Evolutionary conservation across 2,329 filamentous ascomycete species (phyloP).

Genomic region (Raffaelea albimanens): DNA sequence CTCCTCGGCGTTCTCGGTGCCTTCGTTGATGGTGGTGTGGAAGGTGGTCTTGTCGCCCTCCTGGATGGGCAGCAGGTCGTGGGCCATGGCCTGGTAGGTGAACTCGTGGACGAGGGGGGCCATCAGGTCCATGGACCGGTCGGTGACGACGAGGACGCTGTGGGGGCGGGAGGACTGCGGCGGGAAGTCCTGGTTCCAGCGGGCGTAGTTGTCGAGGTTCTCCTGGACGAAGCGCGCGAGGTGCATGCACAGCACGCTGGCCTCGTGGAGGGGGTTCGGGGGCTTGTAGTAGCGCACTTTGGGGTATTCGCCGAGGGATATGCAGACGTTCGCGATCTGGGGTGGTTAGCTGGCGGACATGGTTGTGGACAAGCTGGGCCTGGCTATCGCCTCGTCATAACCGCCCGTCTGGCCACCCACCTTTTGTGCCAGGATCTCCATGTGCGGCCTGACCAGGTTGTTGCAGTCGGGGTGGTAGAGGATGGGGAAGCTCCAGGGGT

Average conservation of each 20-base stretch:
- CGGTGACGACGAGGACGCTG: constrained; percentile 76
- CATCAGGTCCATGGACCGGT: constrained; percentile 85
- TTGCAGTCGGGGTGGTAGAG: constrained; percentile 90
- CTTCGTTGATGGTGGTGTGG: constrained; percentile 69
- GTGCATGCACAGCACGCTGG: constrained; percentile 76
- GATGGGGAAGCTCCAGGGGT: constrained; percentile 91
- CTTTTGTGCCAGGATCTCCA: constrained; percentile 82
- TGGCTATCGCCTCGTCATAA: neutral
- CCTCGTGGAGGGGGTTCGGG: constrained; percentile 67
- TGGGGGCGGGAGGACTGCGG: constrained; percentile 69
- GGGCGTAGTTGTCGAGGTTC: constrained; percentile 80
- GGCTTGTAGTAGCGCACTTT: constrained; percentile 87
- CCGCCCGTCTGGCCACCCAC: constrained; percentile 34
- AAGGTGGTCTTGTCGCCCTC: constrained; percentile 86
- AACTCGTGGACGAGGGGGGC: constrained; percentile 90
- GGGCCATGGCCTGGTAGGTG: constrained; percentile 97
- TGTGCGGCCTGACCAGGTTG: constrained; percentile 68
- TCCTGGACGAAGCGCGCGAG: constrained; percentile 86
- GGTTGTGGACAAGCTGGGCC: neutral
- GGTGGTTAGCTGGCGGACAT: constrained; percentile 1
- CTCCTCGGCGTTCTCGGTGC: constrained; percentile 57
- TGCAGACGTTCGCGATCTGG: constrained; percentile 77
- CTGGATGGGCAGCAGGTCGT: constrained; percentile 80
- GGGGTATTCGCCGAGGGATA: constrained; percentile 87
- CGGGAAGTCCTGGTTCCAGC: constrained; percentile 77